Conservation (phyloP, 1,284 basidiomycete genomes). For the Retiboletus flavoniger region DNA sequence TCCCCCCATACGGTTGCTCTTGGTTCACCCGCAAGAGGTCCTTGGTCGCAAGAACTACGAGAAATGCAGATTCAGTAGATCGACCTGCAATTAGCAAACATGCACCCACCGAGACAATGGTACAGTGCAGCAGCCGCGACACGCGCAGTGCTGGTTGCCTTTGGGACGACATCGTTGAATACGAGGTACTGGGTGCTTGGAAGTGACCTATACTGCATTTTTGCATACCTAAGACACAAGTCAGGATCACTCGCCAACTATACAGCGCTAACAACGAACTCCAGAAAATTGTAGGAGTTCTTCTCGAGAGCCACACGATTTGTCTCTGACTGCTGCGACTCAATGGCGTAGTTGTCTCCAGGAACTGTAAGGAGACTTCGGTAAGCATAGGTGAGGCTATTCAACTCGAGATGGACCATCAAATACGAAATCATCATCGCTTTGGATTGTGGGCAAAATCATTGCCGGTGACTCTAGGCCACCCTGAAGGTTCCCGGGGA, state of each 20-base stretch:
- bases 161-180: slow-evolving; percentile 67
- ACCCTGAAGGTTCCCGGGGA: slow-evolving; percentile 41
- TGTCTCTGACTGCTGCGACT: slow-evolving; percentile 53
- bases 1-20: slow-evolving; percentile 48
- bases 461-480: slow-evolving; percentile 49
- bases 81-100: background rate
- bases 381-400: slow-evolving; percentile 2
- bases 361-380: slow-evolving; percentile 21
- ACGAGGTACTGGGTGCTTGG: slow-evolving; percentile 47
- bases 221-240: slow-evolving; percentile 56
- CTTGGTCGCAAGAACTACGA: slow-evolving; percentile 64
- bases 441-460: slow-evolving; percentile 41
- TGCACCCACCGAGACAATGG: slow-evolving; percentile 68
- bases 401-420: slow-evolving; percentile 43
- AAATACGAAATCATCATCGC: slow-evolving; percentile 63
- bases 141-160: slow-evolving; percentile 61
- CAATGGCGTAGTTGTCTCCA: slow-evolving; percentile 38
- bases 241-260: slow-evolving; percentile 1
- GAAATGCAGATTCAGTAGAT: background rate
- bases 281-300: slow-evolving; percentile 75
- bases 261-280: slow-evolving; percentile 44
- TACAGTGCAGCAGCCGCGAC: slow-evolving; percentile 78
- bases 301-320: slow-evolving; percentile 62
- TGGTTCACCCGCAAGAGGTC: slow-evolving; percentile 56
- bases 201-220: slow-evolving; percentile 67